phyloP scores from a whole-genome alignment of 2,329 filamentous ascomycete species.

The Aspergillus phoenicis region DNA sequence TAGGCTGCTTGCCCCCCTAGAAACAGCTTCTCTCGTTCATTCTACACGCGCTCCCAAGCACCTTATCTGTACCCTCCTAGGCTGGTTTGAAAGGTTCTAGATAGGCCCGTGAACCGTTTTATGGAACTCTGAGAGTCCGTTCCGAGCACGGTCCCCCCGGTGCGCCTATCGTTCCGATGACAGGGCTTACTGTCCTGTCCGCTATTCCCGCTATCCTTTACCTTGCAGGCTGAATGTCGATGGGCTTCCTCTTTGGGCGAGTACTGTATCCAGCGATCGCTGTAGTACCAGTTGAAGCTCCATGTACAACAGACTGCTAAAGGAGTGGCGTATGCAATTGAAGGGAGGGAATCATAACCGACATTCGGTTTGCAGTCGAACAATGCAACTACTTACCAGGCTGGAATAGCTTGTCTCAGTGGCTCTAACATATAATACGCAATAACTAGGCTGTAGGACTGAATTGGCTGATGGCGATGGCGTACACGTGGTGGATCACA shows the following conservation, averaged over 20 bases:
- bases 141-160: constrained; percentile 4
- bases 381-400: background rate
- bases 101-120: constrained; percentile 10
- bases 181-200: constrained; percentile 1
- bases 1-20: background rate
- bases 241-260: background rate
- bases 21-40: background rate
- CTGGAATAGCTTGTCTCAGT: background rate
- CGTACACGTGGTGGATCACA: background rate
- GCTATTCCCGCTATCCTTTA: background rate
- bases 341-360: background rate
- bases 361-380: background rate
- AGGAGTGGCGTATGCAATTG: background rate
- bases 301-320: background rate
- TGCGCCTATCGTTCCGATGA: background rate
- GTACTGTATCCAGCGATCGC: background rate
- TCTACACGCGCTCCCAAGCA: background rate
- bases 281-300: background rate
- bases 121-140: constrained; percentile 1
- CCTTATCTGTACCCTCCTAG: constrained; percentile 4
- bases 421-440: background rate
- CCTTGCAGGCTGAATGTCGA: background rate
- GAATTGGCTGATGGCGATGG: background rate
- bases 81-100: constrained; percentile 1
- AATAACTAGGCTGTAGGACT: background rate